Percentiles rank a stretch among this genome's conserved stretches.
Conservation (phyloP, 805 yeast species). For the Kregervanrija delftensis region DNA sequence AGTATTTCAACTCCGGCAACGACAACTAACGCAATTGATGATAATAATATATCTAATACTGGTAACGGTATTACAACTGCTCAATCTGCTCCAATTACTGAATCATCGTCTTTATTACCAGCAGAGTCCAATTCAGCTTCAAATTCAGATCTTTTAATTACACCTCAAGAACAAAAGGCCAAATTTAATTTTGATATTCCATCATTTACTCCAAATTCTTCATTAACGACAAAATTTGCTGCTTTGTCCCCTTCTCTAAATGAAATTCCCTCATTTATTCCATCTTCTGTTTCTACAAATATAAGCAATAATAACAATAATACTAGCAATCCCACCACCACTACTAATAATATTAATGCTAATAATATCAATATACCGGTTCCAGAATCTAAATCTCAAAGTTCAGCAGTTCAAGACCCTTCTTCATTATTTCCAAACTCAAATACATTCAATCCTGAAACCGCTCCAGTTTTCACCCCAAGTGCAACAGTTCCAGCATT, state of each 20-base stretch:
- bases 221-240: conserved; percentile 32
- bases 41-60: background rate
- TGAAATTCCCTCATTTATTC: conserved; percentile 44
- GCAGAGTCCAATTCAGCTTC: background rate
- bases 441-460: conserved; percentile 22
- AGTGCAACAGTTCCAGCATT: conserved; percentile 26
- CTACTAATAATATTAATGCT: background rate
- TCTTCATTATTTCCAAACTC: background rate
- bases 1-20: conserved; percentile 2
- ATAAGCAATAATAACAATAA: background rate
- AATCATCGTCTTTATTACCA: conserved; percentile 9
- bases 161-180: conserved; percentile 5
- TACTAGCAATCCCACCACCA: conserved; percentile 3
- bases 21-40: background rate
- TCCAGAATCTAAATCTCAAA: background rate
- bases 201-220: conserved; percentile 41
- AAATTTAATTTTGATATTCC: conserved; percentile 51
- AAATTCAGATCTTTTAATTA: conserved; percentile 1
- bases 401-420: too few relatives aligned
- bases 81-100: conserved; percentile 8
- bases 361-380: background rate
- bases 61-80: conserved; percentile 1
- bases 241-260: conserved; percentile 42
- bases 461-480: conserved; percentile 27
- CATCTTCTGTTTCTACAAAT: conserved; percentile 22